These are phyloP conservation scores for Nymphaea thermarum DNA, from an alignment of 164 flowering plant genomes.

Conservation along the genomic window DNA sequence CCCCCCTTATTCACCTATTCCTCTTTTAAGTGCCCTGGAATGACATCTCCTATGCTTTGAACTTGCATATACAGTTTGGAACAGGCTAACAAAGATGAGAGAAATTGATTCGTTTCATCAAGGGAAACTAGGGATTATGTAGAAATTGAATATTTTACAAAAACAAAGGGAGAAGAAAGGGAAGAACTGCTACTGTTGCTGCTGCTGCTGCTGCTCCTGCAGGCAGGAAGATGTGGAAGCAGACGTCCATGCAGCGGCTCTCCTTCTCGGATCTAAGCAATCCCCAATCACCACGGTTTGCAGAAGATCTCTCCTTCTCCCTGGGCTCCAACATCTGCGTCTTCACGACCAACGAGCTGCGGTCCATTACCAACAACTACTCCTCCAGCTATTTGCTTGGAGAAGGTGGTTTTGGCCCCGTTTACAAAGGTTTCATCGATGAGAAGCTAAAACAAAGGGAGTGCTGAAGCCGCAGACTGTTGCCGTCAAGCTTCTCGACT, in stretches of 20 bases:
- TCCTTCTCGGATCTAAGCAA: background rate
- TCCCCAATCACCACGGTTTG: constrained; percentile 26
- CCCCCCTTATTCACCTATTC: too few relatives aligned
- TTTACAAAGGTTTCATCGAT: constrained; percentile 66
- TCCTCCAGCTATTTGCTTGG: constrained; percentile 43
- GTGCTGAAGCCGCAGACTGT: constrained; percentile 47
- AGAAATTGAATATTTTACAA: too few relatives aligned
- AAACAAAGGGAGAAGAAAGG: background rate
- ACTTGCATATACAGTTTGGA: too few relatives aligned
- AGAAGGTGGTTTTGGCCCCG: constrained; percentile 81
- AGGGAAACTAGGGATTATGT: too few relatives aligned
- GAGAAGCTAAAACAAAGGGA: constrained; percentile 53
- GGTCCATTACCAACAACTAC: constrained; percentile 37
- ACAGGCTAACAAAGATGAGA: too few relatives aligned
- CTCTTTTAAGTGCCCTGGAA: too few relatives aligned
- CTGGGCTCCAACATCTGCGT: constrained; percentile 43
- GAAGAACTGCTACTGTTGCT: too few relatives aligned
- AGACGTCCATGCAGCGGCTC: background rate
- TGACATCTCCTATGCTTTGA: too few relatives aligned
- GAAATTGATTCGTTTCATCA: too few relatives aligned
- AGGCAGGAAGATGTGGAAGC: background rate
- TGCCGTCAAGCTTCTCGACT: constrained; percentile 65
- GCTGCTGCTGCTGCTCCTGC: too few relatives aligned
- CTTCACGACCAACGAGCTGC: constrained; percentile 48
- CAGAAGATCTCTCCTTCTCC: constrained; percentile 46